Evolutionary conservation across 331 rosid species (phyloP).

Genomic region (Pyrus hybrid): DNA sequence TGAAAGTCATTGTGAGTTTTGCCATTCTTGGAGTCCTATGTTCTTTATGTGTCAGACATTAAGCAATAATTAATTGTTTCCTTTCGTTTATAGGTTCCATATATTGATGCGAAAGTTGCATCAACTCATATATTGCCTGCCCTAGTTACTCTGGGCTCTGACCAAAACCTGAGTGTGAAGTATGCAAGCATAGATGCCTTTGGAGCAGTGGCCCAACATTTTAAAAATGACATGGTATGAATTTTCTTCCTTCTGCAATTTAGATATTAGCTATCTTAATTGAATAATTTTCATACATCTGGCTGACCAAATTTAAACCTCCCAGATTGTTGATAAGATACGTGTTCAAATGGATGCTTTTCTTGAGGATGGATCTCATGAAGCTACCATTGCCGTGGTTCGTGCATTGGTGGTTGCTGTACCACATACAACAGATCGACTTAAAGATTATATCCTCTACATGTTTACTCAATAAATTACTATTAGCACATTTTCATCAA

Average conservation of each 20-base stretch:
- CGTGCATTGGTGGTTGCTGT: slow-evolving; percentile 89
- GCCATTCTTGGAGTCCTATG: slow-evolving; percentile 6
- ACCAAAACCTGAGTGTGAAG: slow-evolving; percentile 80
- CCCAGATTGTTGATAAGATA: slow-evolving; percentile 92
- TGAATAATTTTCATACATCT: slow-evolving; percentile 7
- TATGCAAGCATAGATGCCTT: slow-evolving; percentile 94
- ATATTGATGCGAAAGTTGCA: slow-evolving; percentile 88
- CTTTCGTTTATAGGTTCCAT: slow-evolving; percentile 55
- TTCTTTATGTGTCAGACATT: slow-evolving; percentile 19
- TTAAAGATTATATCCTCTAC: slow-evolving; percentile 92
- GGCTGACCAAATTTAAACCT: slow-evolving; percentile 21
- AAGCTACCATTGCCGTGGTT: slow-evolving; percentile 84
- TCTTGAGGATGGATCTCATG: slow-evolving; percentile 97
- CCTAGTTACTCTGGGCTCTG: slow-evolving; percentile 89
- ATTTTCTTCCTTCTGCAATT: slow-evolving; percentile 17
- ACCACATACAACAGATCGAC: slow-evolving; percentile 81
- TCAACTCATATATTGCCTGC: slow-evolving; percentile 93
- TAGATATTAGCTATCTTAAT: slow-evolving; percentile 3
- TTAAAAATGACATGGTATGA: slow-evolving; percentile 73
- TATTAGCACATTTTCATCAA: neutral
- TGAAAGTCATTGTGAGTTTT: slow-evolving; percentile 73
- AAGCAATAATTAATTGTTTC: slow-evolving; percentile 10
- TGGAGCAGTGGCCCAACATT: slow-evolving; percentile 94
- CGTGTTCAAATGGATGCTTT: slow-evolving; percentile 99
- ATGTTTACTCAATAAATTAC: neutral